Evolutionary conservation across 306 rosid species (phyloP).

Genomic region (Fagus sylvatica): DNA sequence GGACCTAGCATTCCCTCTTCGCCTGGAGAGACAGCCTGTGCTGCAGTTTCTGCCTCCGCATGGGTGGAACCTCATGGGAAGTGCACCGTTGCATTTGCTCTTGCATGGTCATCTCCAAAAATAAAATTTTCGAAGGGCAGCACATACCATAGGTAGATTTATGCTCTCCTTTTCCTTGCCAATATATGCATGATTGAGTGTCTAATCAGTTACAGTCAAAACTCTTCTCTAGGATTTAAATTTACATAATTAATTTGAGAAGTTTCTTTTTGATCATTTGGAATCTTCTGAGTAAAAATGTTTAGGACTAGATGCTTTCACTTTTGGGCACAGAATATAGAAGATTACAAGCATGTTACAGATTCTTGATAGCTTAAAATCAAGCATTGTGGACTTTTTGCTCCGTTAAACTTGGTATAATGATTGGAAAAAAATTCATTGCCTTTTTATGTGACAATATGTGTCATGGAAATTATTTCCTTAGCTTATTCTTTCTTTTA

Average conservation of each 20-base stretch:
- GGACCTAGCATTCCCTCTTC: slow-evolving; percentile 90
- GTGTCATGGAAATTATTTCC: not conserved
- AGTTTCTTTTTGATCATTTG: not conserved
- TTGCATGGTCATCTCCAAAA: slow-evolving; percentile 98
- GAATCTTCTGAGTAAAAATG: not conserved
- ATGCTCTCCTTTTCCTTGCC: slow-evolving; percentile 17
- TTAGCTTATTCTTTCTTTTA: slow-evolving; percentile 2
- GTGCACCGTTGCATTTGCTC: slow-evolving; percentile 86
- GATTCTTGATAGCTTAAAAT: not conserved
- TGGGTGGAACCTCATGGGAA: slow-evolving; percentile 99
- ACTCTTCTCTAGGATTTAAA: not conserved
- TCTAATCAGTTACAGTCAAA: not conserved
- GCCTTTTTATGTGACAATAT: not conserved
- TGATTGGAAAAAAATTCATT: not conserved
- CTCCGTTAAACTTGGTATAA: not conserved
- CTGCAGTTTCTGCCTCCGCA: slow-evolving; percentile 93
- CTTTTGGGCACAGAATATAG: not conserved
- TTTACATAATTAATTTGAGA: not conserved
- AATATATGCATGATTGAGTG: not conserved
- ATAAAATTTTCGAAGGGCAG: slow-evolving; percentile 85
- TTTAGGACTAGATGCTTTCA: not conserved
- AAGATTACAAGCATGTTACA: not conserved
- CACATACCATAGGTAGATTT: slow-evolving; percentile 69
- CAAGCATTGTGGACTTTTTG: not conserved
- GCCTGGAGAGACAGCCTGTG: slow-evolving; percentile 89